Evolutionary conservation across 768 basidiomycete genomes (phyloP).

Genomic region (Mycena floridula): DNA sequence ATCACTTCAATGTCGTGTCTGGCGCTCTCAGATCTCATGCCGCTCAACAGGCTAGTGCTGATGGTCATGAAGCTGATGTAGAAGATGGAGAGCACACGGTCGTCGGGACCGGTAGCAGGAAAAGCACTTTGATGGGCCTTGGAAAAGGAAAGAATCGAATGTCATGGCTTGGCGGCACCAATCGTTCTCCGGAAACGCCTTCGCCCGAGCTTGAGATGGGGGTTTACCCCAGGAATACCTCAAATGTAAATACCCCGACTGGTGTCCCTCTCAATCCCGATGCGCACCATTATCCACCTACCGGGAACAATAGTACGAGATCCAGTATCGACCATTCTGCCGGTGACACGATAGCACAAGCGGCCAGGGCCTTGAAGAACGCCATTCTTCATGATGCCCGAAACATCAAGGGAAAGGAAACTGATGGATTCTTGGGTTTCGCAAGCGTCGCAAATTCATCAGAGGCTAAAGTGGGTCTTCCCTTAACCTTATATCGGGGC

Average conservation of each 20-base stretch:
- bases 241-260: constrained; percentile 5
- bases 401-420: constrained; percentile 50
- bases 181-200: not conserved
- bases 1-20: constrained; percentile 30
- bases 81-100: constrained; percentile 17
- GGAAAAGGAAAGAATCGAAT: constrained; percentile 12
- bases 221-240: constrained; percentile 3
- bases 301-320: constrained; percentile 13
- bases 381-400: constrained; percentile 73
- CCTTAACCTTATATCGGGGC: not conserved
- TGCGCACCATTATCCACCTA: constrained; percentile 6
- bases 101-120: constrained; percentile 20
- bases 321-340: constrained; percentile 21
- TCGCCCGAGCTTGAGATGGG: constrained; percentile 10
- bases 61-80: constrained; percentile 23
- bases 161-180: constrained; percentile 6
- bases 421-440: constrained; percentile 9
- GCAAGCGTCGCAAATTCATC: constrained; percentile 5
- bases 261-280: constrained; percentile 6
- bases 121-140: constrained; percentile 3
- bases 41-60: constrained; percentile 10
- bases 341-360: constrained; percentile 42
- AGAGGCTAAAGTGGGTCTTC: constrained; percentile 56
- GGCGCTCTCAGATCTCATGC: constrained; percentile 22
- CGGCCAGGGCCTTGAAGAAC: constrained; percentile 61